These are phyloP conservation scores for Lenwebbia sp. DNA, from an alignment of 345 rosid species.

Conservation along the genomic window DNA sequence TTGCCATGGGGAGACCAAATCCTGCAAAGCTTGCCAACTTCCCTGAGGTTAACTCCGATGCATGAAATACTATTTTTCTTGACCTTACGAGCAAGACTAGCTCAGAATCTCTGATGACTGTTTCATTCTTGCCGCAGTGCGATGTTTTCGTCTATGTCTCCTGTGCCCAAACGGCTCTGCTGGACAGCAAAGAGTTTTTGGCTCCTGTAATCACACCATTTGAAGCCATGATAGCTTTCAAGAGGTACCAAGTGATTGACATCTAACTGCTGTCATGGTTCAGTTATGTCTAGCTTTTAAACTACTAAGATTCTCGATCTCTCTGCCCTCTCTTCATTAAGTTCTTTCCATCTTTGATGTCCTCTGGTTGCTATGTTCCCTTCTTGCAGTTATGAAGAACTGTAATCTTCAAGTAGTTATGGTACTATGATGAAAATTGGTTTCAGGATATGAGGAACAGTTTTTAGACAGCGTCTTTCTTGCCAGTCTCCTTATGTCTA, in stretches of 20 bases:
- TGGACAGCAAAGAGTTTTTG: constrained; percentile 88
- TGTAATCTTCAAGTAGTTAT: neutral
- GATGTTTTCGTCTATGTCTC: constrained; percentile 78
- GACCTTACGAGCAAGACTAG: neutral
- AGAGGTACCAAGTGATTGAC: constrained; percentile 30
- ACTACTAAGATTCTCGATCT: neutral
- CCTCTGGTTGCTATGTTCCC: neutral
- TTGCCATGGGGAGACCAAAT: constrained; percentile 92
- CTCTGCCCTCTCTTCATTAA: neutral
- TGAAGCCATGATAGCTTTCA: constrained; percentile 86
- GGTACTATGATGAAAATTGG: neutral
- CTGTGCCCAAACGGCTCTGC: constrained; percentile 83
- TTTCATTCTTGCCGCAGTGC: constrained; percentile 32
- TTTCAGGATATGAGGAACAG: neutral
- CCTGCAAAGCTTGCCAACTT: constrained; percentile 95
- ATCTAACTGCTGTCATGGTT: neutral
- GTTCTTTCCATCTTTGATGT: neutral
- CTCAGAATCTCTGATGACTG: neutral
- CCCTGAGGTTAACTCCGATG: constrained; percentile 48
- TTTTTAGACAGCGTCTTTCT: neutral
- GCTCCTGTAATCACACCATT: constrained; percentile 91
- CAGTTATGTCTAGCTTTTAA: neutral
- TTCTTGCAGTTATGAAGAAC: neutral
- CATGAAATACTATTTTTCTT: neutral
- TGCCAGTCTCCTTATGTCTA: neutral